These are phyloP conservation scores for Arabidopsis thaliana DNA, from an alignment of 345 rosid genomes.

Conservation along the genomic window TAIR10.1 NC_003075.7:10787501-10788000, in stretches of 20 bases:
- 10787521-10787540: slow-evolving; percentile 75
- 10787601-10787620: slow-evolving; percentile 57
- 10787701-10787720: slow-evolving; percentile 70
- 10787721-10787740: slow-evolving; percentile 66
- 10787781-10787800: slow-evolving; percentile 66
- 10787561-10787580: slow-evolving; percentile 68
- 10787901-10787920: slow-evolving; percentile 84
- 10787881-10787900: slow-evolving; percentile 80
- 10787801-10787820: slow-evolving; percentile 72
- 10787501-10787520: slow-evolving; percentile 71
- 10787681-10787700: slow-evolving; percentile 54
- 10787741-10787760: slow-evolving; percentile 66
- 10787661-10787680: slow-evolving; percentile 72
- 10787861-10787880: slow-evolving; percentile 74
- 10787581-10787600: slow-evolving; percentile 69
- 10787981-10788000: slow-evolving; percentile 80
- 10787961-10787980: slow-evolving; percentile 83
- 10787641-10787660: slow-evolving; percentile 82
- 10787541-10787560: slow-evolving; percentile 63
- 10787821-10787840: slow-evolving; percentile 70
- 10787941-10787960: slow-evolving; percentile 80
- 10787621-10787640: slow-evolving; percentile 68
- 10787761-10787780: slow-evolving; percentile 69
- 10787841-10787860: slow-evolving; percentile 75
- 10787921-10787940: slow-evolving; percentile 81